Percentiles rank a stretch among this genome's conserved stretches.
These are phyloP conservation scores for Grosmannia clavigera DNA, from an alignment of 2,329 filamentous ascomycete genomes.

Conservation along the genomic window DNA sequence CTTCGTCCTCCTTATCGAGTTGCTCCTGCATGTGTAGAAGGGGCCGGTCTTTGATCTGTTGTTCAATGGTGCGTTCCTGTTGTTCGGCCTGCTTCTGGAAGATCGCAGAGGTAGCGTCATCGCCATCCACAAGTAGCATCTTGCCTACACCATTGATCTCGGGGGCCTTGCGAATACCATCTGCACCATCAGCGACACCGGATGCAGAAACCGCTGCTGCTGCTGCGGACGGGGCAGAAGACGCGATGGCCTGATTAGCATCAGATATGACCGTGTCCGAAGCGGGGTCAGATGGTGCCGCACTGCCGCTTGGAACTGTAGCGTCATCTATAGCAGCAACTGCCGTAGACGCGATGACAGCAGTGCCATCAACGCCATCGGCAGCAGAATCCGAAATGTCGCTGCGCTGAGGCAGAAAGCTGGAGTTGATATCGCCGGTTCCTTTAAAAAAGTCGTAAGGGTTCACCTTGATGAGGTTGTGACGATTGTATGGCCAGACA, in stretches of 20 bases:
- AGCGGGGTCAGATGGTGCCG: neutral
- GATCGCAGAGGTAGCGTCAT: slow-evolving; percentile 48
- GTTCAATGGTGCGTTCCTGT: slow-evolving; percentile 76
- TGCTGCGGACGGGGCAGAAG: neutral
- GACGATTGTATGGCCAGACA: slow-evolving; percentile 83
- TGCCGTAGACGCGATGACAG: neutral
- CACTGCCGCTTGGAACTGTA: neutral
- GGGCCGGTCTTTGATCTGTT: slow-evolving; percentile 79
- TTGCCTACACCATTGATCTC: slow-evolving; percentile 14
- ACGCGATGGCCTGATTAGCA: neutral
- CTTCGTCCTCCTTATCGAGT: slow-evolving; percentile 73
- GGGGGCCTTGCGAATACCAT: neutral
- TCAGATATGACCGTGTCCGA: neutral
- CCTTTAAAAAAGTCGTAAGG: slow-evolving; percentile 98
- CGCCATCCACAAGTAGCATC: slow-evolving; percentile 52
- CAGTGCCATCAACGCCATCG: neutral
- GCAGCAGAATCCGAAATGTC: slow-evolving; percentile 29
- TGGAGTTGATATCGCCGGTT: slow-evolving; percentile 97
- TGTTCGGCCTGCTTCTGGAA: slow-evolving; percentile 68
- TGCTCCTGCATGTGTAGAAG: slow-evolving; percentile 85
- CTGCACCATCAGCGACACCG: neutral
- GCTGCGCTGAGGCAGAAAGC: slow-evolving; percentile 74
- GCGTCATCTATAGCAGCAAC: neutral
- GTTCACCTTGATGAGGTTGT: slow-evolving; percentile 86
- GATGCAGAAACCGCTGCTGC: neutral